Evolutionary conservation across 805 yeast genomes (phyloP).

Genomic region (Yarrowia deformans): DNA sequence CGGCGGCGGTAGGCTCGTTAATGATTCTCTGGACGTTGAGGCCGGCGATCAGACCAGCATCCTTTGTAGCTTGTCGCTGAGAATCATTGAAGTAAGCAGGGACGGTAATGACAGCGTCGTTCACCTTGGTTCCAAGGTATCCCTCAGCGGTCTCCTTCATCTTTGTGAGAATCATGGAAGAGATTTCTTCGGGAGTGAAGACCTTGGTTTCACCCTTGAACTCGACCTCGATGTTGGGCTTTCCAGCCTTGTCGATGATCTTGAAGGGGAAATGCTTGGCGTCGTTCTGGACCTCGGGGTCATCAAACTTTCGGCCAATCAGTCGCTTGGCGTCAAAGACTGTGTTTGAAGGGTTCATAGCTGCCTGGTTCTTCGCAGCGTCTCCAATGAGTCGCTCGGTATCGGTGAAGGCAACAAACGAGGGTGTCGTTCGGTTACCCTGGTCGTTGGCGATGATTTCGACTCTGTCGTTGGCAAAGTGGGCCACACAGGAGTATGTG

Average conservation of each 20-base stretch:
- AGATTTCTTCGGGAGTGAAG: conserved; percentile 92
- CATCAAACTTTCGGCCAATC: conserved; percentile 81
- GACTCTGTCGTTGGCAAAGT: conserved; percentile 78
- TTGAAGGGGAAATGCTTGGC: conserved; percentile 88
- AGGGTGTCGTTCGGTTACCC: conserved; percentile 97
- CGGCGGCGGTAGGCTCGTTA: conserved; percentile 98
- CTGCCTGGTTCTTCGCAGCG: conserved; percentile 97
- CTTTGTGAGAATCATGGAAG: conserved; percentile 87
- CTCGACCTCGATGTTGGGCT: conserved; percentile 86
- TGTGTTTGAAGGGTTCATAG: conserved; percentile 90
- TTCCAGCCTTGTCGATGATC: conserved; percentile 75
- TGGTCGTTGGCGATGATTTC: conserved; percentile 95
- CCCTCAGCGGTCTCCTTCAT: conserved; percentile 94
- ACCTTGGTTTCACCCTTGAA: conserved; percentile 83
- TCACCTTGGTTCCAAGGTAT: conserved; percentile 79
- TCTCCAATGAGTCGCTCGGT: conserved; percentile 95
- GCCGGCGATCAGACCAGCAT: conserved; percentile 95
- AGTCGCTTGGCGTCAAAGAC: conserved; percentile 94
- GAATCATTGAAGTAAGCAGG: conserved; percentile 97
- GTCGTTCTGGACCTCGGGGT: conserved; percentile 77
- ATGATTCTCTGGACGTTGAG: conserved; percentile 91
- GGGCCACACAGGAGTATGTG: conserved; percentile 96
- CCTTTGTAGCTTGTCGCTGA: conserved; percentile 97
- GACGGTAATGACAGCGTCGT: conserved; percentile 92
- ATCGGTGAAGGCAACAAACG: conserved; percentile 94